Evolutionary conservation across 306 rosid genomes (phyloP), one percentile per base, ranked within the genome.

Genomic region (Trichosanthes truncata): DNA sequence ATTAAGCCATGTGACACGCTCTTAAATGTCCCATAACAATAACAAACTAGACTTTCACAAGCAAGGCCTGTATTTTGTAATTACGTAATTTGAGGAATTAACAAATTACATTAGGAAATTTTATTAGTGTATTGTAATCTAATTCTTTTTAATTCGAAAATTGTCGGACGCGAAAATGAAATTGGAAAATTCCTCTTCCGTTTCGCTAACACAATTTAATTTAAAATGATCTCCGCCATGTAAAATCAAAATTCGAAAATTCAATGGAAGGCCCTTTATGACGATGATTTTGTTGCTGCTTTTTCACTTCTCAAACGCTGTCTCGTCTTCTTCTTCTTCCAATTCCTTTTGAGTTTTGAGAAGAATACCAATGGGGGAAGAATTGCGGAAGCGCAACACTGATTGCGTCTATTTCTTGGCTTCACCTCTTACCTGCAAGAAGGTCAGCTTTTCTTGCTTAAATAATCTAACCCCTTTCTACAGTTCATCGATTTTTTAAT

Each of bases 351-450:
- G 21, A 62, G 40, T 26, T 62, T 6, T 68, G 51, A 74, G 60
- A 35, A 48, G 45, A 74, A 49, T 18, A 0, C 21, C 81, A 7
- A 94, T 92, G 97, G 97, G 85, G 48, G 97, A 91, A 82, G 95
- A 87, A 20, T 84, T 80, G 74, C 74, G 81, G 21, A 91, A 89
- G 79, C 92, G 87, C 51, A 81, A 83, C 88, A 91, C 95, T 74
- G 97, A 94, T 85, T 94, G 98, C 82, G 94, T 92, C 71, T 89
- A 89, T 85, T 92, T 94, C 88, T 78, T 89, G 80, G 97, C 96
- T 56, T 90, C 98, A 29, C 98, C 98, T 43, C 91, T 92, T 84
- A 90, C 98, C 69, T 94, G 98, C 92, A 89, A 89, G 87, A 94
- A 94, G 96, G 96, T 92, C 53, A 60, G 75, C 77, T 35, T 17